Conservation (phyloP, 2,329 filamentous ascomycete species). For the Alternaria hordeiaustralica region DNA sequence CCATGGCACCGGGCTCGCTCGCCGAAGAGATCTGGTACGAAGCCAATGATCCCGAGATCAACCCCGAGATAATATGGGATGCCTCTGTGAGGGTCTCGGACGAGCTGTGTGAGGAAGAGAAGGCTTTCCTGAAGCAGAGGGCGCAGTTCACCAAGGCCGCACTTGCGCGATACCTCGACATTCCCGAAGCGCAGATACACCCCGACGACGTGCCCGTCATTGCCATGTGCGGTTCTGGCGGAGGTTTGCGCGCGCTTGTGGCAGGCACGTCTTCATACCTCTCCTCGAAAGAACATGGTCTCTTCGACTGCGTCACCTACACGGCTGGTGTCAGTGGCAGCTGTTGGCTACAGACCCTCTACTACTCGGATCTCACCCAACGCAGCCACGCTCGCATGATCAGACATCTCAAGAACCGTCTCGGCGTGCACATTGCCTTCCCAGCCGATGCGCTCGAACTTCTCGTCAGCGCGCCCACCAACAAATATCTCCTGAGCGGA, state of each 20-base stretch:
- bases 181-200: constrained; percentile 82
- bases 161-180: constrained; percentile 79
- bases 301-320: constrained; percentile 95
- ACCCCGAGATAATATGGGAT: constrained; percentile 86
- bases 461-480: constrained; percentile 87
- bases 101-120: constrained; percentile 83
- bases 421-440: constrained; percentile 90
- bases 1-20: constrained; percentile 84
- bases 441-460: constrained; percentile 83
- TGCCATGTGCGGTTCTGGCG: constrained; percentile 92
- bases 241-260: constrained; percentile 86
- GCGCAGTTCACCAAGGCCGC: constrained; percentile 73
- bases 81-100: constrained; percentile 82
- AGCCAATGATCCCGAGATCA: constrained; percentile 79
- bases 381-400: constrained; percentile 73
- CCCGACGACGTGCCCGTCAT: constrained; percentile 93
- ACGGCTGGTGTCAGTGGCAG: constrained; percentile 94
- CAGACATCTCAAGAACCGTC: constrained; percentile 82
- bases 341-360: constrained; percentile 92
- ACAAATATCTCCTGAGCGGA: constrained; percentile 86
- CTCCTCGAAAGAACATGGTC: constrained; percentile 81
- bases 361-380: constrained; percentile 77
- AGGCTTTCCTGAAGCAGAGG: constrained; percentile 73
- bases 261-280: constrained; percentile 88
- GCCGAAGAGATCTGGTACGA: constrained; percentile 94